phyloP scores from a whole-genome alignment of 768 basidiomycete species.

The Obba rivulosa region DNA sequence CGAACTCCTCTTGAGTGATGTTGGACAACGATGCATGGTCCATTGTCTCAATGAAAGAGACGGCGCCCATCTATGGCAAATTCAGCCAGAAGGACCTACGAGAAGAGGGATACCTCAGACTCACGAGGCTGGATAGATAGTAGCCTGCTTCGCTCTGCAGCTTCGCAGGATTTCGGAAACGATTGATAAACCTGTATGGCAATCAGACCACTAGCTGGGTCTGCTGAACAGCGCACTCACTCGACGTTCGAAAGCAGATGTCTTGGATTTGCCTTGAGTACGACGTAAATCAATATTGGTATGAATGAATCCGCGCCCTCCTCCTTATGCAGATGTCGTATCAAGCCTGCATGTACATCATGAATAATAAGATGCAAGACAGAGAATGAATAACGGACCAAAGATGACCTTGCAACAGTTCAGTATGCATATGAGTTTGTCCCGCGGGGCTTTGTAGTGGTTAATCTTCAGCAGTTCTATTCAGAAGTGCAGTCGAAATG shows the following conservation, averaged over 20 bases:
- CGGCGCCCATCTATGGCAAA: slow-evolving; percentile 76
- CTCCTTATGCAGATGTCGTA: slow-evolving; percentile 80
- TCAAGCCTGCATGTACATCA: slow-evolving; percentile 53
- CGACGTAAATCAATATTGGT: slow-evolving; percentile 90
- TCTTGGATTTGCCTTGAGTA: slow-evolving; percentile 90
- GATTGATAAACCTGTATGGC: slow-evolving; percentile 77
- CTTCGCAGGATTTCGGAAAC: slow-evolving; percentile 86
- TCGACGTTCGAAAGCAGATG: slow-evolving; percentile 94
- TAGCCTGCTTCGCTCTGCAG: slow-evolving; percentile 95
- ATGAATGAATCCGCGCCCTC: slow-evolving; percentile 93
- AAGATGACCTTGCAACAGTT: slow-evolving; percentile 99
- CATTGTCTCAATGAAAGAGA: slow-evolving; percentile 98
- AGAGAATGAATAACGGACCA: slow-evolving; percentile 46
- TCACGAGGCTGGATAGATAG: slow-evolving; percentile 90
- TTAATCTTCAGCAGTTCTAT: slow-evolving; percentile 93
- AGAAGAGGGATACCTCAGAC: slow-evolving; percentile 21
- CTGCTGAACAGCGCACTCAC: slow-evolving; percentile 38
- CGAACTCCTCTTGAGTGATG: slow-evolving; percentile 92
- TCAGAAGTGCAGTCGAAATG: not conserved
- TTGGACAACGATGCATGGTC: slow-evolving; percentile 93
- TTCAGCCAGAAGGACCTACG: not conserved
- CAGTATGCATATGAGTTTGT: slow-evolving; percentile 95
- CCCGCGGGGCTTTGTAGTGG: slow-evolving; percentile 97
- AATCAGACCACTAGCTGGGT: not conserved
- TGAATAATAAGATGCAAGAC: slow-evolving; percentile 2